Evolutionary conservation across 139 green algal species (phyloP).

Genomic region (Chloropicon primus): DNA sequence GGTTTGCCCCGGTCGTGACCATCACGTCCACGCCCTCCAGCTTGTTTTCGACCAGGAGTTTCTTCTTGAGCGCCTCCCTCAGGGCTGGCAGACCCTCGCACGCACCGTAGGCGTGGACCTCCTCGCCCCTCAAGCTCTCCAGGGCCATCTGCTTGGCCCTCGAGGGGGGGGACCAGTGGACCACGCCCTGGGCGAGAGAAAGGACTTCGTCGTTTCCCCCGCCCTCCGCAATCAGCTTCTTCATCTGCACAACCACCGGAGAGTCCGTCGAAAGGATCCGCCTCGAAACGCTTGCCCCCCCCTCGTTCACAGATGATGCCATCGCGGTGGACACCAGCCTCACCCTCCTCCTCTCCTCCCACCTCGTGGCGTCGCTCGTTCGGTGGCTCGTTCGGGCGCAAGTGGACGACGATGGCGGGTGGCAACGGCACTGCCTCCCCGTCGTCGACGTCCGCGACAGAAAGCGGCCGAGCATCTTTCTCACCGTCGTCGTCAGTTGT

Average conservation of each 20-base stretch:
- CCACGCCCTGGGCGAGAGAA: slow-evolving; percentile 32
- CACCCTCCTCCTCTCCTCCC: too few relatives aligned
- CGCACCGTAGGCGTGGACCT: slow-evolving; percentile 42
- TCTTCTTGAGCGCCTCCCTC: slow-evolving; percentile 45
- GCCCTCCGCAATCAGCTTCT: neutral
- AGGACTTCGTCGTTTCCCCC: neutral
- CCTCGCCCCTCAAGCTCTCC: slow-evolving; percentile 8
- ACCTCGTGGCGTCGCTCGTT: too few relatives aligned
- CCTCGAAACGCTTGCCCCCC: neutral
- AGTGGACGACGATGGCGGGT: too few relatives aligned
- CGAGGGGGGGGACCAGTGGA: slow-evolving; percentile 62
- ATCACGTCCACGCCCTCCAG: slow-evolving; percentile 68
- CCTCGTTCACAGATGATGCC: too few relatives aligned
- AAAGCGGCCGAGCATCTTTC: too few relatives aligned
- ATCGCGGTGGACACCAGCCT: too few relatives aligned
- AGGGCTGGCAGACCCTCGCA: slow-evolving; percentile 61
- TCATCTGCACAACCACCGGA: neutral
- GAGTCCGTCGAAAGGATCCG: neutral
- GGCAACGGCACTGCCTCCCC: too few relatives aligned
- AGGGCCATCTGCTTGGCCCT: slow-evolving; percentile 35
- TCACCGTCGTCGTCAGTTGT: too few relatives aligned
- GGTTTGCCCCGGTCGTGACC: slow-evolving; percentile 80
- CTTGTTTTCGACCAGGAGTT: slow-evolving; percentile 55
- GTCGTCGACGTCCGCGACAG: too few relatives aligned
- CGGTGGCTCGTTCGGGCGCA: too few relatives aligned